Base-by-base conservation (phyloP, 768 basidiomycete species). In the Coprinopsis strossmayeri region DNA sequence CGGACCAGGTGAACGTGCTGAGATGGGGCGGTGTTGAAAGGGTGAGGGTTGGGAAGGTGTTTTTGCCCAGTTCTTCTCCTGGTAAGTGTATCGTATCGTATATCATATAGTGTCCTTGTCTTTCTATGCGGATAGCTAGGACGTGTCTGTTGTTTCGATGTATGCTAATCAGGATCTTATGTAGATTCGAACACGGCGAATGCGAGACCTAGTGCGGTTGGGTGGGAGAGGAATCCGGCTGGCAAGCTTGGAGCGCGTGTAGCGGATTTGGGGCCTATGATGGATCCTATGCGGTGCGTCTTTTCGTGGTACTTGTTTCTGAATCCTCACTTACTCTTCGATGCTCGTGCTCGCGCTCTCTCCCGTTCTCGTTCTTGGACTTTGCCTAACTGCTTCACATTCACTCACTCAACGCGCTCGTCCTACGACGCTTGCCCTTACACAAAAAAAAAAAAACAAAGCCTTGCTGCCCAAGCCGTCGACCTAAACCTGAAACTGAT, bases 401-500 rank as follows among this genome's bases (percentile, higher is more conserved):
- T n/a, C n/a, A n/a, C n/a, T n/a, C n/a, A n/a, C n/a, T n/a, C n/a
- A n/a, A n/a, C n/a, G n/a, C n/a, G n/a, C n/a, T n/a, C n/a, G n/a
- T n/a, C n/a, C n/a, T n/a, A n/a, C n/a, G n/a, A n/a, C n/a, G n/a
- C n/a, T n/a, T n/a, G n/a, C n/a, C n/a, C n/a, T n/a, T n/a, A n/a
- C n/a, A n/a, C n/a, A n/a, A n/a, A n/a, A n/a, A n/a, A n/a, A n/a
- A n/a, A n/a, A n/a, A n/a, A n/a, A n/a, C n/a, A n/a, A n/a, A 92
- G 92, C 56, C 77, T 98, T 3, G 94, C 95, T 0, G 83, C 90
- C 54, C 95, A 99, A 65, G 96, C 96, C 0, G 92, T 98, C n/a
- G 93, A 97, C 66, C 72, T 99, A 34, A 99, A 98, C 61, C 72
- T 98, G 41, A 97, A 97, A 62, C 76, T 99, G 34, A 98, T 99